Conservation (phyloP, 2,329 filamentous ascomycete genomes). For the Fusarium verrucosum region DNA sequence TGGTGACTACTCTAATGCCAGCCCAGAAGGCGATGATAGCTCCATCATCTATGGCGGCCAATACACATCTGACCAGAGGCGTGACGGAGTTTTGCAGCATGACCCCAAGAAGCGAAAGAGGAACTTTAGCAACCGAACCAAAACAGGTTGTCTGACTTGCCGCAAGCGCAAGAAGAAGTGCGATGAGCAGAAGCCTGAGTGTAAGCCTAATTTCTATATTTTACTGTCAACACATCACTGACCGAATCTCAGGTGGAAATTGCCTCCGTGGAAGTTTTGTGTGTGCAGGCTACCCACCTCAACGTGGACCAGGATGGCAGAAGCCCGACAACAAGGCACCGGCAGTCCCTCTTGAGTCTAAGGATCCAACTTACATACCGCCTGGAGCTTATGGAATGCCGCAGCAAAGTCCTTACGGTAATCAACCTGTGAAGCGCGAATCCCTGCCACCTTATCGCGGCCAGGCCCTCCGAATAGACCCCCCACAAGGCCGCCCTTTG, state of each 20-base stretch:
- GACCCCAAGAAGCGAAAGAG: constrained; percentile 76
- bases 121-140: constrained; percentile 94
- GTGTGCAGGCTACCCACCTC: constrained; percentile 89
- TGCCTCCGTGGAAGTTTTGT: constrained; percentile 89
- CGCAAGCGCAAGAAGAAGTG: constrained; percentile 96
- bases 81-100: constrained; percentile 62
- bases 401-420: constrained; percentile 54
- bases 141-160: constrained; percentile 95
- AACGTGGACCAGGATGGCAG: constrained; percentile 75
- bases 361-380: constrained; percentile 73
- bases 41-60: constrained; percentile 54
- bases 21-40: constrained; percentile 63
- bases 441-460: constrained; percentile 68
- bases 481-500: constrained; percentile 66
- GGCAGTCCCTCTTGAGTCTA: constrained; percentile 82
- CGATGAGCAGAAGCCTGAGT: constrained; percentile 91
- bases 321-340: constrained; percentile 76
- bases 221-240: constrained; percentile 6
- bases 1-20: constrained; percentile 62
- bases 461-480: constrained; percentile 69
- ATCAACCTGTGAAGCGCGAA: constrained; percentile 61
- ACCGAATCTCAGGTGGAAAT: constrained; percentile 73
- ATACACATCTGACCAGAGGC: constrained; percentile 60
- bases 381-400: constrained; percentile 71
- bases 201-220: constrained; percentile 63